phyloP scores from a whole-genome alignment of 768 basidiomycete genomes.

The Psilocybe subaeruginosa region DNA sequence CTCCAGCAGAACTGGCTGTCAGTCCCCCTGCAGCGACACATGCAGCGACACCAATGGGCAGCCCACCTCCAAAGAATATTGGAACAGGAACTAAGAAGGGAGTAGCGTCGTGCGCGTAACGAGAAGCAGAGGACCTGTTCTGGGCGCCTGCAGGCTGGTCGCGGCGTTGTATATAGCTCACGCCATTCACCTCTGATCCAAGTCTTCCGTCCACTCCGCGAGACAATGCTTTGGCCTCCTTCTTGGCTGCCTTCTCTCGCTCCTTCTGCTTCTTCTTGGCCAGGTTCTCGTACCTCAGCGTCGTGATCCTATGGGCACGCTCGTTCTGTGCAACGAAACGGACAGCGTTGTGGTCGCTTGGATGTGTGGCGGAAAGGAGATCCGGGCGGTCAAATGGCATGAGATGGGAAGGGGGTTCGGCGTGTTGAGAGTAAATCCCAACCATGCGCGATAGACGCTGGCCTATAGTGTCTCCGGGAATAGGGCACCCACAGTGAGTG shows the following conservation, averaged over 20 bases:
- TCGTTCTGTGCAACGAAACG: slow-evolving; percentile 32
- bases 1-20: slow-evolving; percentile 11
- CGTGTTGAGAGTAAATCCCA: slow-evolving; percentile 6
- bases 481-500: slow-evolving; percentile 61
- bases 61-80: slow-evolving; percentile 24
- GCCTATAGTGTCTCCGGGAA: slow-evolving; percentile 46
- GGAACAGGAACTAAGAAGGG: slow-evolving; percentile 47
- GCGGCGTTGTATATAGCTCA: neutral
- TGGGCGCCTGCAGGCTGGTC: neutral
- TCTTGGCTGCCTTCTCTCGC: slow-evolving; percentile 6
- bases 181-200: neutral
- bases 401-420: slow-evolving; percentile 24
- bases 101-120: slow-evolving; percentile 3
- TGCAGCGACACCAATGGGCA: neutral
- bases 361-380: slow-evolving; percentile 53
- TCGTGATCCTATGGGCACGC: slow-evolving; percentile 10
- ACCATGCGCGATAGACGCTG: slow-evolving; percentile 42
- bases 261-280: slow-evolving; percentile 15
- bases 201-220: neutral
- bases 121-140: neutral
- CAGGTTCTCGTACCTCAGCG: slow-evolving; percentile 13
- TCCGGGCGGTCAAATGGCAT: slow-evolving; percentile 35
- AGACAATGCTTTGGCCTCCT: slow-evolving; percentile 8
- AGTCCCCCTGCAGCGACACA: slow-evolving; percentile 17
- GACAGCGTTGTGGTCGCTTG: slow-evolving; percentile 56